Conservation (phyloP, 371 early-diverging fungal species). For the Ordospora colligata region DNA sequence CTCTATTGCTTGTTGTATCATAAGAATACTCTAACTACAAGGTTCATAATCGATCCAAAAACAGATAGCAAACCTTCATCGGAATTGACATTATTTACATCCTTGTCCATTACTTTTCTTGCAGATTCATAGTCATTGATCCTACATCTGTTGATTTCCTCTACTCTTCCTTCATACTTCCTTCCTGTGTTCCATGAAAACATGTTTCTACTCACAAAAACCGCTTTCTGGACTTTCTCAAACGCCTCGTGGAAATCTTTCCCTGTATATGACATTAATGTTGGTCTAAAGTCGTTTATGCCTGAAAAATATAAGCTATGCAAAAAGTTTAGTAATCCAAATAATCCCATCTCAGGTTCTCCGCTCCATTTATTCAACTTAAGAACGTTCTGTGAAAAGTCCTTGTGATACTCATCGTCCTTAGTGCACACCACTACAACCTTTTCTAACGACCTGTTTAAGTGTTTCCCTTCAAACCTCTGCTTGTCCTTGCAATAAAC, state of each 20-base stretch:
- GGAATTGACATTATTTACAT: neutral
- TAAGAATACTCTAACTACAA: neutral
- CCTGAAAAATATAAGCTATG: constrained; percentile 5
- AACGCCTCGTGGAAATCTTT: constrained; percentile 18
- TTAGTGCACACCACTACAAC: neutral
- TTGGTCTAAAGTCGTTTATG: neutral
- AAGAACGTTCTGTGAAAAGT: neutral
- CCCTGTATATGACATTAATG: constrained; percentile 6
- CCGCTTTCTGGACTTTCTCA: constrained; percentile 8
- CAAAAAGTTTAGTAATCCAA: constrained; percentile 24
- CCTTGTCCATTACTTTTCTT: neutral
- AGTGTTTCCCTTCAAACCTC: neutral
- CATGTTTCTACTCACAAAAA: constrained; percentile 25
- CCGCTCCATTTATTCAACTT: neutral
- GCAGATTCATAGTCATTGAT: constrained; percentile 1
- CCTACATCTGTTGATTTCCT: constrained; percentile 11
- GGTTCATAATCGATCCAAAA: neutral
- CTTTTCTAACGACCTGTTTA: constrained; percentile 7
- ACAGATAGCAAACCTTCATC: neutral
- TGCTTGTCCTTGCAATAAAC: constrained; percentile 17
- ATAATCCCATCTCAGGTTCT: neutral
- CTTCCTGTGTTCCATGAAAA: neutral
- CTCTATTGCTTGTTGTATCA: constrained; percentile 1
- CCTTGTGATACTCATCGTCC: neutral
- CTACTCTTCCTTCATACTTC: constrained; percentile 2